Percentiles rank a stretch among this genome's conserved stretches.
Conservation (phyloP, 116 monocot genomes). For the Cymodocea nodosa region DNA sequence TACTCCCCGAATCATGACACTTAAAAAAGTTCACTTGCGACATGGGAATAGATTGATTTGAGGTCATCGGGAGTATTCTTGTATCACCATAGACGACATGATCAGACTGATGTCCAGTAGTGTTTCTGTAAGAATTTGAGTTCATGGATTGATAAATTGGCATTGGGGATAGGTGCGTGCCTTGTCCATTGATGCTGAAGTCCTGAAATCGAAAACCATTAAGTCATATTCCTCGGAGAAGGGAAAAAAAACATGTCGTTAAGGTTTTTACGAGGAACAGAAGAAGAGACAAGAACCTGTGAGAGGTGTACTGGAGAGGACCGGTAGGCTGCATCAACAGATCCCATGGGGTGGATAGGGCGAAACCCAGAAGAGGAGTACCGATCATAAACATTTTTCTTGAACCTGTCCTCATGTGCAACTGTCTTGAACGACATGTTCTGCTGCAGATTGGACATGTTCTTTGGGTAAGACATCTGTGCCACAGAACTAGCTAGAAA, state of each 20-base stretch:
- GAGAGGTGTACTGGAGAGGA: constrained; percentile 8
- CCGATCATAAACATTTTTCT: constrained; percentile 21
- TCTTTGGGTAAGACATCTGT: constrained; percentile 39
- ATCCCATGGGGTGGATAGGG: constrained; percentile 11
- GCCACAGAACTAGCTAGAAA: constrained; percentile 22
- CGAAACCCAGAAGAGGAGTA: constrained; percentile 25
- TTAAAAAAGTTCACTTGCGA: constrained; percentile 25
- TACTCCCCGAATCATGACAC: constrained; percentile 19
- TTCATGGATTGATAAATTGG: constrained; percentile 16
- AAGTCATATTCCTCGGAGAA: neutral
- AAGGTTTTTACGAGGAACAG: neutral
- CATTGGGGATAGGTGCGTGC: constrained; percentile 15
- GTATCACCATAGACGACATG: constrained; percentile 1
- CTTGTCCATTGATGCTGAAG: constrained; percentile 19
- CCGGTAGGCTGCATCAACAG: constrained; percentile 17
- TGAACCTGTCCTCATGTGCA: constrained; percentile 21
- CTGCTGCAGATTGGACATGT: constrained; percentile 20
- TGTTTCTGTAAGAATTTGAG: constrained; percentile 7
- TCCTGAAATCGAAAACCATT: constrained; percentile 5
- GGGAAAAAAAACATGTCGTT: neutral
- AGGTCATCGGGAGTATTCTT: constrained; percentile 11
- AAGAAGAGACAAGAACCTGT: neutral
- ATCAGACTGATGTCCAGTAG: constrained; percentile 10
- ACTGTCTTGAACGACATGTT: constrained; percentile 35
- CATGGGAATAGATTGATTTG: constrained; percentile 22